These are phyloP conservation scores for Picocystis salinarum DNA, from an alignment of 139 green algal genomes.

Conservation along the genomic window DNA sequence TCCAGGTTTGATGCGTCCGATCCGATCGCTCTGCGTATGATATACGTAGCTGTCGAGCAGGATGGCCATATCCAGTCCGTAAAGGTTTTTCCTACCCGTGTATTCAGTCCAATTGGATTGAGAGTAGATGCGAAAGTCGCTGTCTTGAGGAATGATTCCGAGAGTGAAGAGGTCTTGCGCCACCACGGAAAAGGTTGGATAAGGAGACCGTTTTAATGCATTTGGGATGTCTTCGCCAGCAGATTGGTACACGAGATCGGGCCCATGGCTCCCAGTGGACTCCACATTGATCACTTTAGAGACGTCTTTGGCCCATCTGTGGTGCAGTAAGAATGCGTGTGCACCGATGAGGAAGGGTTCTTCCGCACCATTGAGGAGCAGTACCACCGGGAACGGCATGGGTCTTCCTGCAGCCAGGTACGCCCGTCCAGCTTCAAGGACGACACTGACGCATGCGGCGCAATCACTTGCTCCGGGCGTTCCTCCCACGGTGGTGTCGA, in stretches of 20 bases:
- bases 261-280: conserved; percentile 37
- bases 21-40: conserved; percentile 31
- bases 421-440: conserved; percentile 32
- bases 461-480: conserved; percentile 30
- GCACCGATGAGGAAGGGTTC: conserved; percentile 17
- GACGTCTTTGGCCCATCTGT: conserved; percentile 9
- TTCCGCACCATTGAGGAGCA: conserved; percentile 45
- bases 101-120: no score
- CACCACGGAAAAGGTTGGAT: conserved; percentile 28
- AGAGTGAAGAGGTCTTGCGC: conserved; percentile 27
- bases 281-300: conserved; percentile 60
- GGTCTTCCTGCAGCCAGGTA: conserved; percentile 15
- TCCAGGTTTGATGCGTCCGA: conserved; percentile 26
- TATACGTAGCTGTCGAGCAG: conserved; percentile 38
- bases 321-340: conserved; percentile 6
- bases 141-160: conserved; percentile 50
- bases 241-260: conserved; percentile 52
- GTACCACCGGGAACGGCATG: conserved; percentile 27
- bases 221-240: conserved; percentile 29
- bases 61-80: conserved; percentile 46
- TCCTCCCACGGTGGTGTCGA: conserved; percentile 11
- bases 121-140: conserved; percentile 50
- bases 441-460: conserved; percentile 25
- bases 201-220: conserved; percentile 23
- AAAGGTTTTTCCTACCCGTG: no score